phyloP scores from a whole-genome alignment of 2,329 filamentous ascomycete genomes.

The Arthrobotrys entomopaga region DNA sequence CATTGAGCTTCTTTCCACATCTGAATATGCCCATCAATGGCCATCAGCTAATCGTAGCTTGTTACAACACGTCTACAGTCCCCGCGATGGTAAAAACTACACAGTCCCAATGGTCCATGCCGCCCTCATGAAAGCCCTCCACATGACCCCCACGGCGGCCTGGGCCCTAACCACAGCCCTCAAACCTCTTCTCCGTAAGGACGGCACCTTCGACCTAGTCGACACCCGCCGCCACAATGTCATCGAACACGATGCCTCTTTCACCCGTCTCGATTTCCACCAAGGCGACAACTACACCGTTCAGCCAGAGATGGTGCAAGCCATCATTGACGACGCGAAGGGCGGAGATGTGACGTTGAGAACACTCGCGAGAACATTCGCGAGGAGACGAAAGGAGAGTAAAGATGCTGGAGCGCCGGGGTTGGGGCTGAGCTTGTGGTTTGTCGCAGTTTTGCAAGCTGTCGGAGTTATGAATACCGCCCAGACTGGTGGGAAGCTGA shows the following conservation, averaged over 20 bases:
- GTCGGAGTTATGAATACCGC: constrained; percentile 59
- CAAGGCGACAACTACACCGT: constrained; percentile 61
- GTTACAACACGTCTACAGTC: constrained; percentile 52
- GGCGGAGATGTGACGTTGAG: constrained; percentile 59
- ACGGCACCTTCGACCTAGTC: constrained; percentile 60
- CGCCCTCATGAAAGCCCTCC: constrained; percentile 59
- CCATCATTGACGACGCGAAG: constrained; percentile 60
- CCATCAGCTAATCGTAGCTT: too few relatives aligned
- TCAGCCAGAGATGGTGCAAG: constrained; percentile 60
- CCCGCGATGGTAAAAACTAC: constrained; percentile 61
- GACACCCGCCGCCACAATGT: constrained; percentile 60
- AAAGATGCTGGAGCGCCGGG: constrained; percentile 57
- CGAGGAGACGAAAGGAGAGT: constrained; percentile 59
- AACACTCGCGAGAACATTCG: constrained; percentile 59
- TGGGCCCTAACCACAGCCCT: constrained; percentile 58
- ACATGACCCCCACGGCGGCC: constrained; percentile 58
- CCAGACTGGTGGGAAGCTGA: constrained; percentile 56
- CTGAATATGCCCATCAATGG: too few relatives aligned
- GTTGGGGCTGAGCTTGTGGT: constrained; percentile 59
- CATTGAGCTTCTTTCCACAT: not conserved
- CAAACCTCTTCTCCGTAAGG: constrained; percentile 56
- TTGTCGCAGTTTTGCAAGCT: constrained; percentile 59
- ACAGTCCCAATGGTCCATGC: constrained; percentile 59
- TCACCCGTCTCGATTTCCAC: constrained; percentile 60
- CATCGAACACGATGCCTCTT: constrained; percentile 61